A percentile compares a stretch with the other conserved stretches of the same genome.
Evolutionary conservation across 208 protist genomes (phyloP).

Genomic region (Leishmania martiniquensis): DNA sequence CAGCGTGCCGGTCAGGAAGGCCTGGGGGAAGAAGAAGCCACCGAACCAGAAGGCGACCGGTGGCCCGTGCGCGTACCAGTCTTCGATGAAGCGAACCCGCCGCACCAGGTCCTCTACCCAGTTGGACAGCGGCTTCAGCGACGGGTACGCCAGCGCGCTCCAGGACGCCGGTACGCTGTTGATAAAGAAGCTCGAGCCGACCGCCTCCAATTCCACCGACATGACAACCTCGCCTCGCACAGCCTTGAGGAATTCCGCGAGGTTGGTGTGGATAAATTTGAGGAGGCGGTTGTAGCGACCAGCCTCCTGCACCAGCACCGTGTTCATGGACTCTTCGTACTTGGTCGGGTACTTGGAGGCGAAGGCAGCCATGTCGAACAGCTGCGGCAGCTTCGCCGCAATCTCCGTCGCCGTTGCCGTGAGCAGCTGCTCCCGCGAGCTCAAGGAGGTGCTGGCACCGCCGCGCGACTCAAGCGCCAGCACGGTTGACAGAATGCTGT

Average conservation of each 20-base stretch:
- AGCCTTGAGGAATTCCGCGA: slow-evolving; percentile 94
- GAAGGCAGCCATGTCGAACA: slow-evolving; percentile 88
- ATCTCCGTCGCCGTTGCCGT: slow-evolving; percentile 84
- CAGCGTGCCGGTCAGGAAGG: slow-evolving; percentile 96
- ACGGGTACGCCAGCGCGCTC: slow-evolving; percentile 93
- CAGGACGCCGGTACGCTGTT: slow-evolving; percentile 95
- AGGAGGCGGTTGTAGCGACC: slow-evolving; percentile 96
- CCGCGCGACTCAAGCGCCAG: slow-evolving; percentile 83
- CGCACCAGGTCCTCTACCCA: slow-evolving; percentile 96
- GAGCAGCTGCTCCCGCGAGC: slow-evolving; percentile 78
- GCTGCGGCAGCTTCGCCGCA: slow-evolving; percentile 76
- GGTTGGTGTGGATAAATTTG: slow-evolving; percentile 79
- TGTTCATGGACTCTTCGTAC: slow-evolving; percentile 97
- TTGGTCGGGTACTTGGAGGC: slow-evolving; percentile 86
- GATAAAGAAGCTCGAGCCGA: slow-evolving; percentile 95
- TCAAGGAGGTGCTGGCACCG: slow-evolving; percentile 40
- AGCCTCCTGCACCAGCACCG: slow-evolving; percentile 94
- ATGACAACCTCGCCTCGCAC: slow-evolving; percentile 97
- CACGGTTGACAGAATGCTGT: slow-evolving; percentile 82
- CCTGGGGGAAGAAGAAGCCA: slow-evolving; percentile 98
- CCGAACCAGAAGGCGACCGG: slow-evolving; percentile 95
- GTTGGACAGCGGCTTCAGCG: slow-evolving; percentile 95
- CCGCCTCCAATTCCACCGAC: slow-evolving; percentile 94
- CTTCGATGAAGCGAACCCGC: slow-evolving; percentile 90
- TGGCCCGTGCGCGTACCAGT: slow-evolving; percentile 87